phyloP scores from a whole-genome alignment of 306 rosid genomes.

The Psophocarpus tetragonolobus region DNA sequence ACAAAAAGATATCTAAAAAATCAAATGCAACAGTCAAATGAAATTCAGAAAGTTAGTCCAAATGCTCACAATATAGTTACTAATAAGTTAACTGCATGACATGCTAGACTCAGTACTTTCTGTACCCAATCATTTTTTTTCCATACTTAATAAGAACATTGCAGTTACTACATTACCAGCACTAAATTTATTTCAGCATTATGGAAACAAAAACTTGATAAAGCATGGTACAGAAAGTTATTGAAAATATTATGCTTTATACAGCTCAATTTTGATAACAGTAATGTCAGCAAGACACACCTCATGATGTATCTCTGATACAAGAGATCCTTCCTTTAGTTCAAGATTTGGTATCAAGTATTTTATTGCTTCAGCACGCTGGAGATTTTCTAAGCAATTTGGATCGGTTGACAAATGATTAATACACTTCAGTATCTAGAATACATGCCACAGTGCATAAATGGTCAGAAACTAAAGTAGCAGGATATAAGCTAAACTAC shows the following conservation, averaged over 20 bases:
- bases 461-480: constrained; percentile 28
- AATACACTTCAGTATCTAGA: constrained; percentile 85
- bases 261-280: constrained; percentile 12
- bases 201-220: neutral
- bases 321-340: constrained; percentile 93
- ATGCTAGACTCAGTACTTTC: constrained; percentile 19
- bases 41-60: constrained; percentile 3
- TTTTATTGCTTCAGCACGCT: constrained; percentile 98
- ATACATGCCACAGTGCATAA: constrained; percentile 36
- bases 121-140: neutral
- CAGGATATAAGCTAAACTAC: constrained; percentile 8
- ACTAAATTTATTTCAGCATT: constrained; percentile 8
- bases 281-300: constrained; percentile 46
- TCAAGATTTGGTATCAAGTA: constrained; percentile 96
- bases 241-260: neutral
- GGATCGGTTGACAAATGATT: constrained; percentile 98
- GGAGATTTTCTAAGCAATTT: constrained; percentile 98
- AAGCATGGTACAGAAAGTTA: constrained; percentile 19
- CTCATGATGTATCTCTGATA: constrained; percentile 93
- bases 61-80: neutral
- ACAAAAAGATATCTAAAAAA: constrained; percentile 9
- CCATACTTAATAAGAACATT: neutral
- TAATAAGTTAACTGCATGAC: neutral
- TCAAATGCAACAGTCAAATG: constrained; percentile 1
- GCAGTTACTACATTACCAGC: neutral